Base-by-base conservation (phyloP, 129 eudicot genomes). In the Chrysanthemum seticuspe region DNA sequence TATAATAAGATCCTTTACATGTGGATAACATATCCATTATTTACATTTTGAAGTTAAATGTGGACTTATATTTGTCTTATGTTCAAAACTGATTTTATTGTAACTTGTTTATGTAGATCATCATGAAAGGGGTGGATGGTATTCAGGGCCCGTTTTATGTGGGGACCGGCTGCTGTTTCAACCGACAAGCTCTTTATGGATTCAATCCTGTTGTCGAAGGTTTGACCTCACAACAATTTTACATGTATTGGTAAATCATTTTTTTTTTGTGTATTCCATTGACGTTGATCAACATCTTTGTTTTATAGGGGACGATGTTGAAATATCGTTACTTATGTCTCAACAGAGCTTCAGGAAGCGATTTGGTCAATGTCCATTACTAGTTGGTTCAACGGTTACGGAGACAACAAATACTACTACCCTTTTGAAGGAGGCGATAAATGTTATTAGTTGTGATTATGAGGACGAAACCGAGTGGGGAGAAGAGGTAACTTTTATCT, bases 121-220 rank as follows among this genome's bases (percentile, higher is more conserved):
- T 87, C 83, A 81, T 90, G 95, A 90, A 90, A 78, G 97, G 95
- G 74, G 71, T 88, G 74, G 97, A 91, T 64, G 97, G 97, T 18
- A 83, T 91, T 69, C 97, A 91, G 80, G 97, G 97, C 23, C 97
- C 97, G 7, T 91, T 91, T 40, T 91, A 91, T 59, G 97, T 91
- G 85, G 97, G 97, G 40, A 91, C 97, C 14, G 97, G 97, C 31
- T 91, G 97, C 66, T 88, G 95, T 76, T 91, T 91, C 80, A 88
- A 86, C 47, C 79, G 97, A 68, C 95, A 84, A 82, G 97, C 97
- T 58, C 74, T 91, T 18, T 91, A 91, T 31, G 97, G 97, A 59
- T 91, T 85, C 61, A 92, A 91, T 76, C 97, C 97, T 2, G 85
- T 90, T 6, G 85, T 85, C 47, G 94, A 87, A 81, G 97, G 97